Percentiles rank a stretch among this genome's conserved stretches.
These are phyloP conservation scores for Cenchrus purpureus DNA, from an alignment of 176 grass and related monocot species.

Conservation along the genomic window DNA sequence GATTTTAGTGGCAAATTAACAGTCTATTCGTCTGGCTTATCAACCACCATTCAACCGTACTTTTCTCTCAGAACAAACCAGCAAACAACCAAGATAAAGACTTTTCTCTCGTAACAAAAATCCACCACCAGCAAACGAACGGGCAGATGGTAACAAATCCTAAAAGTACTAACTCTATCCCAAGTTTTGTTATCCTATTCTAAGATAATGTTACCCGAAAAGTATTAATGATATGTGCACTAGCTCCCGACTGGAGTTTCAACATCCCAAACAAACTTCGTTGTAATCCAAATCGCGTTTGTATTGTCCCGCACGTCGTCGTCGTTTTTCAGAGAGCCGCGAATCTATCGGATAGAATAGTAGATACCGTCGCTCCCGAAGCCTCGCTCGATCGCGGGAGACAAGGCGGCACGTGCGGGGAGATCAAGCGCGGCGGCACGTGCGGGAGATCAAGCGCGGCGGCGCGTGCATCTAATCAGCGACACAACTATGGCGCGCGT, in stretches of 20 bases:
- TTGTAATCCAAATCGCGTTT: background rate
- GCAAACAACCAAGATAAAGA: no score
- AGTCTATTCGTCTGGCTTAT: no score
- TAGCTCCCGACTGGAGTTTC: background rate
- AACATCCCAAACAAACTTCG: background rate
- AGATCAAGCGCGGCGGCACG: no score
- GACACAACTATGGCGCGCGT: background rate
- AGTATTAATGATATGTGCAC: background rate
- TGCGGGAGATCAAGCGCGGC: background rate
- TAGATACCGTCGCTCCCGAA: background rate
- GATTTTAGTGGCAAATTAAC: no score
- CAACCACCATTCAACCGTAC: no score
- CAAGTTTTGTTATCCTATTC: no score
- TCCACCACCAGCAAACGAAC: no score
- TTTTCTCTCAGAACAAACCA: no score
- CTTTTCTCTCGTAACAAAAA: no score
- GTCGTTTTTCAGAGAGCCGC: background rate
- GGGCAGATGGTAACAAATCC: no score
- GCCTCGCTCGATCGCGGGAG: background rate
- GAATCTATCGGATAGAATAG: background rate
- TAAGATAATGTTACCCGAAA: no score
- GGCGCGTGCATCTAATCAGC: background rate
- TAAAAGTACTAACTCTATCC: no score
- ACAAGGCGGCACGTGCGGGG: background rate
- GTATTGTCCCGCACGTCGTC: background rate